These are phyloP conservation scores for Claviceps sp. DNA, from an alignment of 2,329 filamentous ascomycete species.

Conservation along the genomic window DNA sequence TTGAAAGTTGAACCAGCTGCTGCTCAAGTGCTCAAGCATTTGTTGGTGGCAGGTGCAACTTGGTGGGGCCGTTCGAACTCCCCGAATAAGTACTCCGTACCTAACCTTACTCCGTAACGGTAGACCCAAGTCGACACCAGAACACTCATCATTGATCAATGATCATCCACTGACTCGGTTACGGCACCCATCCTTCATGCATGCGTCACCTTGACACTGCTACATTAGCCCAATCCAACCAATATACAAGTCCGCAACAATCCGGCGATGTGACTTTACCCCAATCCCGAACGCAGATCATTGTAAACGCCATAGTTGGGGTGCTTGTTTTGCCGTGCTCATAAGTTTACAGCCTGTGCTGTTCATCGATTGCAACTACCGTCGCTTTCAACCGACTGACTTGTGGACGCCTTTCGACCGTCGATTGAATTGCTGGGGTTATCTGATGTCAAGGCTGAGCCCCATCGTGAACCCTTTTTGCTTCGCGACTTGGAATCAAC, in stretches of 20 bases:
- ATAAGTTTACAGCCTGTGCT: too few relatives aligned
- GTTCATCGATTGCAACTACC: too few relatives aligned
- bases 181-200: not conserved
- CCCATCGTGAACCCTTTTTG: not conserved
- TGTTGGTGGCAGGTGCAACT: too few relatives aligned
- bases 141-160: not conserved
- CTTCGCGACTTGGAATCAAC: not conserved
- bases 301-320: not conserved
- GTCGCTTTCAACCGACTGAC: too few relatives aligned
- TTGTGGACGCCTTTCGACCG: too few relatives aligned
- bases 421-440: not conserved
- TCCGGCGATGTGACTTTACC: not conserved
- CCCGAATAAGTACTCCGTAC: too few relatives aligned
- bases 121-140: too few relatives aligned
- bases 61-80: too few relatives aligned
- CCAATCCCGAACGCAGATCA: not conserved
- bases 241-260: not conserved
- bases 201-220: not conserved
- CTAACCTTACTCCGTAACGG: too few relatives aligned
- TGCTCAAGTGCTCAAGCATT: too few relatives aligned
- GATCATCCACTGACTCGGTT: slow-evolving; percentile 1
- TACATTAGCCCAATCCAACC: not conserved
- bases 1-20: too few relatives aligned
- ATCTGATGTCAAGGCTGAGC: not conserved
- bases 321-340: not conserved